Base-by-base conservation (phyloP, 2,329 filamentous ascomycete genomes). In the Cladosporium halotolerans region DNA sequence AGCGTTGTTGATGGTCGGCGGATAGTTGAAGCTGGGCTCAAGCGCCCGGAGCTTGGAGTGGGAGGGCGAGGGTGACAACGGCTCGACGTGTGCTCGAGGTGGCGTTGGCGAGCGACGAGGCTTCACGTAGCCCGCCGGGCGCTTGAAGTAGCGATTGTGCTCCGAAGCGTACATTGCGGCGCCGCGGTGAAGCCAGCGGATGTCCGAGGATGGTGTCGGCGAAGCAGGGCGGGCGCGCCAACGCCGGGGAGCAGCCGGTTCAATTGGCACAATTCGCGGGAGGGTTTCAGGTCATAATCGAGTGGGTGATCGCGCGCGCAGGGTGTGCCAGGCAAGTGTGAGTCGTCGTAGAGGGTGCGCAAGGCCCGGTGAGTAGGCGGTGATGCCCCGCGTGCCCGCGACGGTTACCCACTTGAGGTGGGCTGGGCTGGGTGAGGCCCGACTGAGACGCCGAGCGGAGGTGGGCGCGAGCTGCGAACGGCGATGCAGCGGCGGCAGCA, bases 21-120 rank as follows among this genome's bases (percentile, higher is more conserved):
- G 63, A 56, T 69, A 68, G 59, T 67, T 65, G 62, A 61, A 68
- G 52, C 58, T 60, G 36, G 68, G 66, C 52, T 69, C 67, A 45
- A 66, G 48, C 8, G 66, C 62, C 23, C 53, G 55, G 5, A 60
- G 60, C 57, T 56, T 62, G 50, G 38, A 39, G 16, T 32, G 9
- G 19, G 58, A 43, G 4, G 66, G 67, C 40, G 69, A 69, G 4
- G 66, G 67, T 40, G 69, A 70, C 16, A 70, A 58, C 31, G 68
- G 68, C 50, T 71, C 68, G 46, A 68, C 52, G 51, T 62, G 66
- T 19, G 59, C 55, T 39, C 60, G 60, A 34, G 67, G 66, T 13
- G 68, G 68, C 28, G 68, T 64, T 8, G 66, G 62, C 7, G 66
- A 65, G 45, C 68, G 59, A 16, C 58, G 55, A 43, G 58, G 58